These are phyloP conservation scores for Hygrophila difformis DNA, from an alignment of 257 asterid genomes.

Conservation along the genomic window DNA sequence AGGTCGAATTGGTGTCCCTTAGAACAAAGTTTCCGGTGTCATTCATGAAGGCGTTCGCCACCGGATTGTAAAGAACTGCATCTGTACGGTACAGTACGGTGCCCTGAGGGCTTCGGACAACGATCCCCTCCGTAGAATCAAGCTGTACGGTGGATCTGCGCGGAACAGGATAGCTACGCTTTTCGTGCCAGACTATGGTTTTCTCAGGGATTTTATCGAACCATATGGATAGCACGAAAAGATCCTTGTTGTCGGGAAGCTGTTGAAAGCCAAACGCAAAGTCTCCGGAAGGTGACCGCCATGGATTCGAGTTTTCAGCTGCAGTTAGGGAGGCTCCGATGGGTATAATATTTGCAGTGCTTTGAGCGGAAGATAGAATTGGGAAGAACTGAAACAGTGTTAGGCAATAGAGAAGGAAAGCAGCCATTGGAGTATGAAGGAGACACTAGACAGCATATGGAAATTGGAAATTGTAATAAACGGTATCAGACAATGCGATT, in stretches of 20 bases:
- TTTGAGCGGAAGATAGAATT: conserved; percentile 21
- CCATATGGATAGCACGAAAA: conserved; percentile 43
- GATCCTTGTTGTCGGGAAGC: conserved; percentile 8
- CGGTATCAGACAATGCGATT: too few species aligned
- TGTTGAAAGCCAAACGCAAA: conserved; percentile 52
- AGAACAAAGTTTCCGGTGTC: conserved; percentile 27
- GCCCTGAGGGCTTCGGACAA: conserved; percentile 30
- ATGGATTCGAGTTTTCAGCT: conserved; percentile 20
- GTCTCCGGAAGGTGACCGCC: conserved; percentile 53
- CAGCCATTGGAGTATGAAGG: conserved; percentile 5
- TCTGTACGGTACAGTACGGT: conserved; percentile 13
- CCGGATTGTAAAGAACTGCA: conserved; percentile 18
- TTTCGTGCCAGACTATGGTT: conserved; percentile 45
- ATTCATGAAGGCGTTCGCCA: neutral
- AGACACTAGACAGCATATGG: too few species aligned
- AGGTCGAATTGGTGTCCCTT: conserved; percentile 2
- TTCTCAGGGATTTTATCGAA: conserved; percentile 31
- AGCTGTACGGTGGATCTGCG: conserved; percentile 30
- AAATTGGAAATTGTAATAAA: too few species aligned
- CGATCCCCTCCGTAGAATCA: conserved; percentile 26
- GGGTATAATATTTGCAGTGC: conserved; percentile 10
- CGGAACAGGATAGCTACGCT: conserved; percentile 22
- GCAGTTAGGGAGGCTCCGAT: conserved; percentile 30
- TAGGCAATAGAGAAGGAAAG: conserved; percentile 6
- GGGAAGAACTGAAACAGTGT: conserved; percentile 15